Percentiles rank a stretch among this genome's conserved stretches.
Evolutionary conservation across 768 basidiomycete species (phyloP).

Genomic region (Aureoboletus auriporus): DNA sequence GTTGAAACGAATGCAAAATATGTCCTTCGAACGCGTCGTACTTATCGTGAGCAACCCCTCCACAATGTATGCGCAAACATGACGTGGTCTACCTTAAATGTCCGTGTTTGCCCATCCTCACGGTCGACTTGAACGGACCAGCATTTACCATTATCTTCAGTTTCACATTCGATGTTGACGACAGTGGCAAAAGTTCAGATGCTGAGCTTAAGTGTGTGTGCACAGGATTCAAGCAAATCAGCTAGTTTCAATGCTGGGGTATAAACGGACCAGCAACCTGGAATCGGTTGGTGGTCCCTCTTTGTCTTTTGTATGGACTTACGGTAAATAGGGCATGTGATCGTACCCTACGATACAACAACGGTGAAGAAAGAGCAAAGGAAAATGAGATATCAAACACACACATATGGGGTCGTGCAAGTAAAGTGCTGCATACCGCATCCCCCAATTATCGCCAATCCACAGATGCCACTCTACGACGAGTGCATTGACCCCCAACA

Average conservation of each 20-base stretch:
- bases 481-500: slow-evolving; percentile 17
- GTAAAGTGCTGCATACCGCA: slow-evolving; percentile 26
- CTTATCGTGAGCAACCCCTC: slow-evolving; percentile 3
- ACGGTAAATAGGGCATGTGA: slow-evolving; percentile 56
- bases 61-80: slow-evolving; percentile 45
- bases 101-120: slow-evolving; percentile 31
- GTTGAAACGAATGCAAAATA: slow-evolving; percentile 54
- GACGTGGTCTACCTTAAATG: slow-evolving; percentile 46
- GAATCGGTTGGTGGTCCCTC: neutral
- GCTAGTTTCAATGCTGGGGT: slow-evolving; percentile 55
- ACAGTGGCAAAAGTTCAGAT: slow-evolving; percentile 54
- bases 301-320: slow-evolving; percentile 13
- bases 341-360: slow-evolving; percentile 36
- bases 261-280: slow-evolving; percentile 63
- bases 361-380: neutral
- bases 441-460: slow-evolving; percentile 31
- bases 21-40: slow-evolving; percentile 61
- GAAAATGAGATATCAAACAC: neutral
- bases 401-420: slow-evolving; percentile 32
- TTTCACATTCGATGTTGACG: slow-evolving; percentile 22
- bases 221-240: slow-evolving; percentile 66
- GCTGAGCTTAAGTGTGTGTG: slow-evolving; percentile 55
- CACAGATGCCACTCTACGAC: slow-evolving; percentile 24
- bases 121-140: slow-evolving; percentile 44
- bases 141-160: slow-evolving; percentile 29